Evolutionary conservation across 1,139 yeast genomes (phyloP), one percentile per base, ranked within the genome.

Genomic region (Hanseniaspora sp.): DNA sequence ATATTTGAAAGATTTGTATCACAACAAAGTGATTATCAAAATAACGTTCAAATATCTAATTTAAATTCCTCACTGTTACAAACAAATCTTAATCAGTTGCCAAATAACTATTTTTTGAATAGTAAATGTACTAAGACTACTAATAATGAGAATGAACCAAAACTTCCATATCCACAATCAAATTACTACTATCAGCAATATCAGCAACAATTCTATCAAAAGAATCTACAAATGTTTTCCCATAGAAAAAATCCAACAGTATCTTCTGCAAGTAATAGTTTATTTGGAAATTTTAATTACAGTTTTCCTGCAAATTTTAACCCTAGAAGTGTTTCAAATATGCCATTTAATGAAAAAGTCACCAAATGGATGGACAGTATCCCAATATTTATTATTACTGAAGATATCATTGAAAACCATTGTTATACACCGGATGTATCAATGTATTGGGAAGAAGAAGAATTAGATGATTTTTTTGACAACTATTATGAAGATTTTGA

Each of bases 341-440:
- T 83, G 86, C 72, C 77, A 0, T 75, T 73, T 54, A 69, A 66
- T 47, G 90, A 83, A 60, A 83, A 83, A 62, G 83, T 83, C 0
- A 70, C 71, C 44, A 68, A 65, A 7, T 83, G 92, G 94, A 73
- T 83, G 38, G 67, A 69, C 6, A 69, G 71, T 23, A 73, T 82
- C 3, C 88, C 88, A 0, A 65, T 74, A 33, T 67, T 55, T 52
- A 59, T 58, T 47, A 54, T 56, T 1, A 55, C 56, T 0, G 60
- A 57, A 7, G 61, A 57, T 7, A 29, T 48, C 4, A 57, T 62
- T 59, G 55, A 55, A 18, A 58, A 59, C 5, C 56, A 58, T 23
- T 64, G 65, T 49, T 65, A 56, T 48, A 56, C 57, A 18, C 58
- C 56, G 18, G 62, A 62, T 18, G 59, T 58, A 12, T 57, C 60